These are phyloP conservation scores for Heliocybe sulcata DNA, from an alignment of 1,284 basidiomycete species.

Conservation along the genomic window DNA sequence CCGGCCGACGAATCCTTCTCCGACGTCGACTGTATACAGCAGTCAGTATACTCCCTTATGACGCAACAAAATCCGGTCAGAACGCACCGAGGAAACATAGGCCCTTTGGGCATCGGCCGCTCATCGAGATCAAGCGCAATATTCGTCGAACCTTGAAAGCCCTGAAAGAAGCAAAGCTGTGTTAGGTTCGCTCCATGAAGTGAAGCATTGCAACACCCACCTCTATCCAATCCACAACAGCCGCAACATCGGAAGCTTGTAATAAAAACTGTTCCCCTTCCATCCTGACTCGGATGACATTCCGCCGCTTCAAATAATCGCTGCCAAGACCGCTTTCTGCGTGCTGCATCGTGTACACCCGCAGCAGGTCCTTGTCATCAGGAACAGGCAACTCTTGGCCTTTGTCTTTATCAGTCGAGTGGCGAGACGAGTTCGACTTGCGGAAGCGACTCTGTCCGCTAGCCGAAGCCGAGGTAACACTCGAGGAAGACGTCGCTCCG, in stretches of 20 bases:
- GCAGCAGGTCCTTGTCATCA: slow-evolving; percentile 40
- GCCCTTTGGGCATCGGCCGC: slow-evolving; percentile 83
- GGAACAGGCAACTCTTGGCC: slow-evolving; percentile 28
- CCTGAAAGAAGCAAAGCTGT: slow-evolving; percentile 30
- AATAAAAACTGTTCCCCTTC: slow-evolving; percentile 97
- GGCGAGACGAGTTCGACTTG: neutral
- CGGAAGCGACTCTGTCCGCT: no score
- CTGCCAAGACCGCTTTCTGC: slow-evolving; percentile 93
- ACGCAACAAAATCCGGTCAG: neutral
- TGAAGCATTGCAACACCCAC: slow-evolving; percentile 31
- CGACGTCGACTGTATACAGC: slow-evolving; percentile 10
- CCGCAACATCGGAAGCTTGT: slow-evolving; percentile 81
- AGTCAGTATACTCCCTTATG: neutral
- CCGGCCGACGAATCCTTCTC: slow-evolving; percentile 8
- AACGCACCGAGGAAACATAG: slow-evolving; percentile 67
- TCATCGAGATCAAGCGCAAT: slow-evolving; percentile 89
- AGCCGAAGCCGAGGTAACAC: neutral
- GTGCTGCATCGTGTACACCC: slow-evolving; percentile 77
- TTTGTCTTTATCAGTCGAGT: slow-evolving; percentile 7
- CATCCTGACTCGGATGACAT: slow-evolving; percentile 90
- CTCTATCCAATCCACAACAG: slow-evolving; percentile 96
- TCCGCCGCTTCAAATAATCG: slow-evolving; percentile 90
- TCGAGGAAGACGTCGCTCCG: neutral
- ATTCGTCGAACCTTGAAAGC: slow-evolving; percentile 90
- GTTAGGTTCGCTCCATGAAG: slow-evolving; percentile 6